Percentiles rank a stretch among this genome's conserved stretches.
Conservation (phyloP, 2,329 filamentous ascomycete genomes). For the Neonectria hederae region DNA sequence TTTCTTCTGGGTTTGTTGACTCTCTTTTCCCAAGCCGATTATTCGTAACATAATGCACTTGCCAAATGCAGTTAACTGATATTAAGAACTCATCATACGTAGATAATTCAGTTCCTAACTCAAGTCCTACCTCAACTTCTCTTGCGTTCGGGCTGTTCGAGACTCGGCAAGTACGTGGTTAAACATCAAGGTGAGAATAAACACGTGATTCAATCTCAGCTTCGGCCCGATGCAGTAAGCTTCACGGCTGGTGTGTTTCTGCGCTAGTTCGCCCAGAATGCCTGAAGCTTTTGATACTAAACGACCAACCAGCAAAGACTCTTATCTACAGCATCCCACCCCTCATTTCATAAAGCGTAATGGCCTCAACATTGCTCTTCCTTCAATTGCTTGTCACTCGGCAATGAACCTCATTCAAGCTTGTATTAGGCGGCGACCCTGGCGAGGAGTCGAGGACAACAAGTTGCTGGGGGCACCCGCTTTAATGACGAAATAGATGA, state of each 20-base stretch:
- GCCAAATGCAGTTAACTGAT: too few relatives aligned
- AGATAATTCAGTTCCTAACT: not conserved
- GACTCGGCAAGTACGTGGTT: not conserved
- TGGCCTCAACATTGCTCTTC: not conserved
- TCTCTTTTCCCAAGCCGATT: not conserved
- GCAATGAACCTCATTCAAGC: not conserved
- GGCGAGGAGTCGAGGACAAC: not conserved
- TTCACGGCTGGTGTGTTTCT: slow-evolving; percentile 11
- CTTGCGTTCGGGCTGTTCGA: not conserved
- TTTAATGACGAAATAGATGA: slow-evolving; percentile 32
- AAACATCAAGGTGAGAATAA: too few relatives aligned
- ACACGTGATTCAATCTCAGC: slow-evolving; percentile 18
- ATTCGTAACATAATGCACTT: too few relatives aligned
- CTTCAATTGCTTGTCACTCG: not conserved
- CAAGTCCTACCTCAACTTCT: not conserved
- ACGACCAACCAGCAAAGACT: not conserved
- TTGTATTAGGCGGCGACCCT: not conserved
- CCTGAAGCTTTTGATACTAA: not conserved
- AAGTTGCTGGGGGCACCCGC: not conserved
- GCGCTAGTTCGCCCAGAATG: slow-evolving; percentile 24
- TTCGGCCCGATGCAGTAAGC: slow-evolving; percentile 15
- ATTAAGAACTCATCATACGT: not conserved
- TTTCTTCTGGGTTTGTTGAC: not conserved
- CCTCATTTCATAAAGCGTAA: not conserved
- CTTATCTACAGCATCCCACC: not conserved